Conservation (phyloP, 1,139 yeast species). For the Candida smagusa region DNA sequence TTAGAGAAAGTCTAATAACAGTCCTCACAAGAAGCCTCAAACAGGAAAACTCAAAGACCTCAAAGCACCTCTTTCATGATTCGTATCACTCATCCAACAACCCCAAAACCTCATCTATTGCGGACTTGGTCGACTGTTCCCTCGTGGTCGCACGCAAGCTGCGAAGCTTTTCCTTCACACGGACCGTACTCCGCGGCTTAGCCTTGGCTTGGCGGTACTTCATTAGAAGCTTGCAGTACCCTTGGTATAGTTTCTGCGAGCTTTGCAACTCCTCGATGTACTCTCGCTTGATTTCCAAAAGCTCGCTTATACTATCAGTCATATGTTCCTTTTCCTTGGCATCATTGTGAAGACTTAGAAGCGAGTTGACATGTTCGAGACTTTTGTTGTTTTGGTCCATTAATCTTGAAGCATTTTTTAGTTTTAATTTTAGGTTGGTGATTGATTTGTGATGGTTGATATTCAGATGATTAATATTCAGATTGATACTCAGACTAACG, state of each 20-base stretch:
- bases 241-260: conserved; percentile 29
- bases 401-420: too few relatives aligned
- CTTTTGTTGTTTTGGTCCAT: too few relatives aligned
- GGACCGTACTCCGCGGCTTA: neutral
- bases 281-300: conserved; percentile 25
- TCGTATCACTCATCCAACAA: neutral
- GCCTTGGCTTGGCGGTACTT: conserved; percentile 24
- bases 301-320: conserved; percentile 3
- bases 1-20: too few relatives aligned
- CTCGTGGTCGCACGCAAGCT: conserved; percentile 1
- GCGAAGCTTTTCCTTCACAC: conserved; percentile 5
- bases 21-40: too few relatives aligned
- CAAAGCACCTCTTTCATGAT: too few relatives aligned
- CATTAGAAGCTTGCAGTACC: conserved; percentile 38
- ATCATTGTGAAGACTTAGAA: conserved; percentile 14
- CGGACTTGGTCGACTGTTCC: conserved; percentile 1
- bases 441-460: too few relatives aligned
- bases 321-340: conserved; percentile 12
- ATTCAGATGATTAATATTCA: too few relatives aligned
- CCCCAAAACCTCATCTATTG: conserved; percentile 2
- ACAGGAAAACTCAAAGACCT: too few relatives aligned
- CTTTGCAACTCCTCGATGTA: conserved; percentile 29
- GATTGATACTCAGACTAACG: too few relatives aligned
- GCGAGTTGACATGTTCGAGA: too few relatives aligned
- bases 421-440: too few relatives aligned